phyloP scores from a whole-genome alignment of 2,329 filamentous ascomycete species.

The Botrytis elliptica region DNA sequence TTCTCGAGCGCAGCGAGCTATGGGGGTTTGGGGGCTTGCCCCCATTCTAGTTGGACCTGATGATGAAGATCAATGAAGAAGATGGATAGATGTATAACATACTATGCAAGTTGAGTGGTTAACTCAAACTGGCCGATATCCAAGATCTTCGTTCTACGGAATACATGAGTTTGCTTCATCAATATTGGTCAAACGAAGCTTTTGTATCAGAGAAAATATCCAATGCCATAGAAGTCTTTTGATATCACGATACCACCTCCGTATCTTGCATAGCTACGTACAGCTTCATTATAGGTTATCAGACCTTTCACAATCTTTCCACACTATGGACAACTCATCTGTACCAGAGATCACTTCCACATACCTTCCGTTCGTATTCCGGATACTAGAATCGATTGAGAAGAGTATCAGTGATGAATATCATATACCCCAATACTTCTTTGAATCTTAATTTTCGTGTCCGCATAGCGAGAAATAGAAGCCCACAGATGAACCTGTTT shows the following conservation, averaged over 20 bases:
- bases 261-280: conserved; percentile 8
- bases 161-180: background rate
- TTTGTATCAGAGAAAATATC: background rate
- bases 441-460: background rate
- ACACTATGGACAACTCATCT: background rate
- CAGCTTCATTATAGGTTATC: background rate
- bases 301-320: background rate
- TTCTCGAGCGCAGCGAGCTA: conserved; percentile 6
- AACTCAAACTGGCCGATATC: background rate
- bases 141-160: background rate
- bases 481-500: background rate
- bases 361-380: background rate
- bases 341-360: background rate
- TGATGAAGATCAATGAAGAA: background rate
- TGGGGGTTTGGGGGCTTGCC: background rate
- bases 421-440: background rate
- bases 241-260: background rate
- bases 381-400: background rate
- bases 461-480: background rate
- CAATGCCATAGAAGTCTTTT: background rate
- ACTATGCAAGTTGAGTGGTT: background rate
- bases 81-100: background rate
- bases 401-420: background rate
- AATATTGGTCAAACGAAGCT: background rate
- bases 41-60: background rate